Conservation (phyloP, 345 rosid species). For the Boechera stricta region DNA sequence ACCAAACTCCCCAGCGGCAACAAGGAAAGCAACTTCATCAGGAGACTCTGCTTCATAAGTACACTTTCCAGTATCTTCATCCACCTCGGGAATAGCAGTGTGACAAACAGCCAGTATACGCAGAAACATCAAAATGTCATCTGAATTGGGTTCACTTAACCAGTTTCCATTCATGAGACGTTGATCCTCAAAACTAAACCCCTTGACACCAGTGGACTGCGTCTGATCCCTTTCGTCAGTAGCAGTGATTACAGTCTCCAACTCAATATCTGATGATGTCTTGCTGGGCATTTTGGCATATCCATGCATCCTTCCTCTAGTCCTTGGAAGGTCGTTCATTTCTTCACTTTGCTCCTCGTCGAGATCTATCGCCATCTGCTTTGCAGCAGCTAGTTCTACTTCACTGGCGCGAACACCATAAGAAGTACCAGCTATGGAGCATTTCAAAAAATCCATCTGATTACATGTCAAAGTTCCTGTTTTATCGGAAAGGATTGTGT, state of each 20-base stretch:
- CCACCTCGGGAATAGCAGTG: slow-evolving; percentile 67
- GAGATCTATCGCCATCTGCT: slow-evolving; percentile 54
- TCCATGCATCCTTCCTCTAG: slow-evolving; percentile 24
- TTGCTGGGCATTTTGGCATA: slow-evolving; percentile 42
- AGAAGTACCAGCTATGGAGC: slow-evolving; percentile 75
- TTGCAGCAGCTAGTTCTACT: slow-evolving; percentile 69
- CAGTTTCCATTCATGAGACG: slow-evolving; percentile 65
- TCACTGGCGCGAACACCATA: slow-evolving; percentile 65
- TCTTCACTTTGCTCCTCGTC: slow-evolving; percentile 45
- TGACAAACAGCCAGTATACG: slow-evolving; percentile 75
- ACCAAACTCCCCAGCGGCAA: slow-evolving; percentile 78
- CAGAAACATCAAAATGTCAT: slow-evolving; percentile 62
- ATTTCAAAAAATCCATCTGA: slow-evolving; percentile 78
- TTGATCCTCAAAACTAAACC: slow-evolving; percentile 69
- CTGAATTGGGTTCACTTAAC: slow-evolving; percentile 50
- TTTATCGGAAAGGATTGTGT: slow-evolving; percentile 74
- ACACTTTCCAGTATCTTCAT: slow-evolving; percentile 54
- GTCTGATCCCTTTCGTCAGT: slow-evolving; percentile 52
- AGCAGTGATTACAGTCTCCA: slow-evolving; percentile 75
- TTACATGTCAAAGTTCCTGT: slow-evolving; percentile 90
- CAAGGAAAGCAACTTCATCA: slow-evolving; percentile 75
- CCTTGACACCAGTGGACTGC: slow-evolving; percentile 51
- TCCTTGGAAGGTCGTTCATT: slow-evolving; percentile 19
- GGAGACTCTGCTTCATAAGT: slow-evolving; percentile 90
- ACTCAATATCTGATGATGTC: slow-evolving; percentile 66